Percentiles rank a stretch among this genome's conserved stretches.
These are phyloP conservation scores for Sclerospora graminicola DNA, from an alignment of 352 stramenopile genomes.

Conservation along the genomic window DNA sequence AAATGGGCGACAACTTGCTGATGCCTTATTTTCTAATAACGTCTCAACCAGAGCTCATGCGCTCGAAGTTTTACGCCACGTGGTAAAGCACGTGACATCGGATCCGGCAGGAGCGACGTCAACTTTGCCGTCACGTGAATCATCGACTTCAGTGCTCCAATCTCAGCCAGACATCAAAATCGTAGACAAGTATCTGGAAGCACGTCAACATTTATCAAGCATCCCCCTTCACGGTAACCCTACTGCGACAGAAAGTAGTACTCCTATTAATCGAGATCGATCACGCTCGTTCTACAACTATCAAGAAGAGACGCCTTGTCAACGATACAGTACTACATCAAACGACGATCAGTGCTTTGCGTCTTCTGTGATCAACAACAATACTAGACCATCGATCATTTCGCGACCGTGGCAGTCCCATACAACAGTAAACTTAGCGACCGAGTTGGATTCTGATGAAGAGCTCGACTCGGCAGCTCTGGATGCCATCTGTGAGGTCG, in stretches of 20 bases:
- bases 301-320: conserved; percentile 8
- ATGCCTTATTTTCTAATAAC: conserved; percentile 52
- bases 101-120: conserved; percentile 5
- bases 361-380: conserved; percentile 1
- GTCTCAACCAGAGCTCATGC: conserved; percentile 36
- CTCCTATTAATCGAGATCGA: background rate
- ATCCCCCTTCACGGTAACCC: conserved; percentile 12
- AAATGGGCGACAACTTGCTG: conserved; percentile 36
- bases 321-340: conserved; percentile 12
- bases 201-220: conserved; percentile 21
- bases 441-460: conserved; percentile 20
- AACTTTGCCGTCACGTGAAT: conserved; percentile 6
- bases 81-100: conserved; percentile 35
- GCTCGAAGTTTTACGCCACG: conserved; percentile 36
- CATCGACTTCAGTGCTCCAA: conserved; percentile 13
- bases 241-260: conserved; percentile 1
- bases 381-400: background rate
- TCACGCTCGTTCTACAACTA: conserved; percentile 8
- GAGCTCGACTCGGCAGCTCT: conserved; percentile 30
- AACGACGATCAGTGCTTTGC: conserved; percentile 14
- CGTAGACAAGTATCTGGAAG: conserved; percentile 50
- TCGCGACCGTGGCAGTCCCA: conserved; percentile 13
- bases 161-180: conserved; percentile 24
- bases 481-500: conserved; percentile 49
- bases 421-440: conserved; percentile 13